Base-by-base conservation (phyloP, 1,139 yeast genomes). In the Pichia sp. region DNA sequence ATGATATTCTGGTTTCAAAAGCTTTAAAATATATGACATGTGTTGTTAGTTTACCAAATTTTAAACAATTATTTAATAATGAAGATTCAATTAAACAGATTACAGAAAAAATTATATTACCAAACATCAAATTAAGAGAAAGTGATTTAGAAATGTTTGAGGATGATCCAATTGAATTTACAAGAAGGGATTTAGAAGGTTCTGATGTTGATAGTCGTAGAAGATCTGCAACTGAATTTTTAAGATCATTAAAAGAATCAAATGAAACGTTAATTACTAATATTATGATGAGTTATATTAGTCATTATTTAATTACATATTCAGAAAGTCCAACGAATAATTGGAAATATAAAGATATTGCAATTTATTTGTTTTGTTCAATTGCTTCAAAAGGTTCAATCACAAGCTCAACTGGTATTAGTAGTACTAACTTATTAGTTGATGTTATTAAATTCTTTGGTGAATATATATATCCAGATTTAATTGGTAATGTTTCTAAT, bases 111-210 rank as follows among this genome's bases (percentile, higher is more conserved):
- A 84, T 92, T 52, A 80, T 94, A 43, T 71, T 94, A 50, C 98
- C 98, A 35, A 94, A 92, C 61, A 80, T 90, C 57, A 76, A 82
- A 23, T 74, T 92, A 57, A 82, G 92, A 60, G 90, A 84, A 47
- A 73, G 83, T 6, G 99, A 94, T 61, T 89, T 87, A 58, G 98
- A 94, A 62, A 64, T 82, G 53, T 92, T 94, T 64, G 98, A 92
- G 65, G 98, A 94, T 64, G 98, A 94, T 60, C 98, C 98, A 35
- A 83, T 92, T 43, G 94, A 87, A 57, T 94, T 74, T 60, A 92
- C 89, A 22, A 76, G 97, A 58, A 76, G 95, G 48, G 98, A 94
- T 64, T 70, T 94, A 46, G 98, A 92, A 67, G 98, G 97, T 4
- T 82, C 96, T 0, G 97, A 92, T 60, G 78, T 84, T 32, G 97